Conservation (phyloP, 1,139 yeast genomes). For the Yamadazyma taylorii region DNA sequence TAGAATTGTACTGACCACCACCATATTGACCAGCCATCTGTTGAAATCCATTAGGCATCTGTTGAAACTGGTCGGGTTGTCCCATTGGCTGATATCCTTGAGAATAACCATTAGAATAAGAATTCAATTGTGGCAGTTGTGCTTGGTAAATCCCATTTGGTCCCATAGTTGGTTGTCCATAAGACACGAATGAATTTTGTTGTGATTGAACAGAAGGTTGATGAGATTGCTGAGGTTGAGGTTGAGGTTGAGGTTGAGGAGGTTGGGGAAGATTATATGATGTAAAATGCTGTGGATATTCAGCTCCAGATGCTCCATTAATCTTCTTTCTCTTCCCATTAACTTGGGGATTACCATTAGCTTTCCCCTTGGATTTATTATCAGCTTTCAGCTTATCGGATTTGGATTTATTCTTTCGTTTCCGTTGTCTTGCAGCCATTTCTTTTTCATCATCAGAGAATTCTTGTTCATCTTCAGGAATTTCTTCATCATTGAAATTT, state of each 20-base stretch:
- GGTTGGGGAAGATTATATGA: slow-evolving; percentile 11
- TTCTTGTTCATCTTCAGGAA: slow-evolving; percentile 91
- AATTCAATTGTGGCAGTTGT: background rate
- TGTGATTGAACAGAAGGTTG: too few species aligned
- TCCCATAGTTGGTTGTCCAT: too few species aligned
- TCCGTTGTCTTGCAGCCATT: slow-evolving; percentile 53
- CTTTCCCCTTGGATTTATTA: slow-evolving; percentile 8
- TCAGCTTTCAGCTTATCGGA: slow-evolving; percentile 21
- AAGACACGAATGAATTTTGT: too few species aligned
- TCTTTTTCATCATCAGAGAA: slow-evolving; percentile 93
- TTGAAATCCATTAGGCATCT: slow-evolving; percentile 9
- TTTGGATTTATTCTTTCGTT: slow-evolving; percentile 51
- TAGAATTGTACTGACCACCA: background rate
- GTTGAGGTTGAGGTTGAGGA: slow-evolving; percentile 5
- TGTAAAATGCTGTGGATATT: slow-evolving; percentile 5
- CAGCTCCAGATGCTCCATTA: background rate
- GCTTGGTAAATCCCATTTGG: too few species aligned
- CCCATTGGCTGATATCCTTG: too few species aligned
- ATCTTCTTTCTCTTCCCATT: background rate
- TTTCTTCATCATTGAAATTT: slow-evolving; percentile 90
- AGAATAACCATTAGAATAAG: too few species aligned
- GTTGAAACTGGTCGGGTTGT: too few species aligned
- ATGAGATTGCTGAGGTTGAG: slow-evolving; percentile 5
- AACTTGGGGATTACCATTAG: slow-evolving; percentile 3
- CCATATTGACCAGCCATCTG: slow-evolving; percentile 2